phyloP scores from a whole-genome alignment of 2,329 filamentous ascomycete genomes.

The Botrytis cinerea region DNA sequence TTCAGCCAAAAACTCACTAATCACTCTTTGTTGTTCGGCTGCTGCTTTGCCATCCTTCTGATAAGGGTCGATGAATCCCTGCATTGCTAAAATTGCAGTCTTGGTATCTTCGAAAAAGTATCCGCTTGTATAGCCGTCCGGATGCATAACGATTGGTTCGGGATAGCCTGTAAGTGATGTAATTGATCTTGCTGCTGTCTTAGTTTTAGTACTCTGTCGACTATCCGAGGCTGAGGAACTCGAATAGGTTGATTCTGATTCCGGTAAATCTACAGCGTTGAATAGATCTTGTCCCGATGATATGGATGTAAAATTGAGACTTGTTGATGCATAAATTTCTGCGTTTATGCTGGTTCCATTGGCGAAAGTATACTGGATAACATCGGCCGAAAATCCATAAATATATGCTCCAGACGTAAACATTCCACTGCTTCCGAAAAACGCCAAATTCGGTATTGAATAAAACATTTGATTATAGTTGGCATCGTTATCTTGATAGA shows the following conservation, averaged over 20 bases:
- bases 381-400: slow-evolving; percentile 38
- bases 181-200: slow-evolving; percentile 4
- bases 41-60: neutral
- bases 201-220: neutral
- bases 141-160: slow-evolving; percentile 24
- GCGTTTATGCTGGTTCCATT: slow-evolving; percentile 42
- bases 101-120: slow-evolving; percentile 33
- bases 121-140: slow-evolving; percentile 28
- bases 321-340: slow-evolving; percentile 38
- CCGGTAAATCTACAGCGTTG: slow-evolving; percentile 22
- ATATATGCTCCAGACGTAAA: slow-evolving; percentile 35
- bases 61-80: slow-evolving; percentile 33
- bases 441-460: slow-evolving; percentile 17
- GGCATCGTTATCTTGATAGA: slow-evolving; percentile 44
- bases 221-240: slow-evolving; percentile 5
- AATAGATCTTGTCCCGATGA: slow-evolving; percentile 29
- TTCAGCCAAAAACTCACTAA: slow-evolving; percentile 18
- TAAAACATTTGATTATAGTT: slow-evolving; percentile 46
- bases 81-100: slow-evolving; percentile 31
- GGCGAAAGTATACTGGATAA: slow-evolving; percentile 42
- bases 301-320: slow-evolving; percentile 31
- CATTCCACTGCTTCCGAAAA: slow-evolving; percentile 29
- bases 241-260: slow-evolving; percentile 11
- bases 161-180: slow-evolving; percentile 28
- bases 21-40: slow-evolving; percentile 15